phyloP scores from a whole-genome alignment of 352 stramenopile genomes.

The Pythium chondricola region DNA sequence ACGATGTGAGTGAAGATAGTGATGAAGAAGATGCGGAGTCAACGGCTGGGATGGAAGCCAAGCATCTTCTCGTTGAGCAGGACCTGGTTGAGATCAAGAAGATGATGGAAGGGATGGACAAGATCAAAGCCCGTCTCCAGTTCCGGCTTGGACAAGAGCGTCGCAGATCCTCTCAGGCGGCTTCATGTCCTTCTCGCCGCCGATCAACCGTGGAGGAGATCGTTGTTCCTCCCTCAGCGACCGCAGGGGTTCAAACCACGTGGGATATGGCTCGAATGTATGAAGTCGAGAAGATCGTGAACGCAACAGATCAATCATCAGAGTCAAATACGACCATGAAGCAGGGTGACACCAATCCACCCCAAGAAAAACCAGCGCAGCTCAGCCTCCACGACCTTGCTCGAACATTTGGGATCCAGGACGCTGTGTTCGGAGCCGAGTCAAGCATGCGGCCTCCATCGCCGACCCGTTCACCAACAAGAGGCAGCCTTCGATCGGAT shows the following conservation, averaged over 20 bases:
- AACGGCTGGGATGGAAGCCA: slow-evolving; percentile 7
- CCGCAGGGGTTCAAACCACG: slow-evolving; percentile 10
- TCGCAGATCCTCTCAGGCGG: background rate
- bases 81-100: slow-evolving; percentile 38
- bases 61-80: slow-evolving; percentile 26
- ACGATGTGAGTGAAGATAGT: slow-evolving; percentile 11
- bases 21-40: slow-evolving; percentile 2
- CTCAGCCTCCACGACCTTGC: slow-evolving; percentile 17
- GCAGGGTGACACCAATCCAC: background rate
- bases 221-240: background rate
- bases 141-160: slow-evolving; percentile 28
- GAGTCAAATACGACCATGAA: too few species aligned
- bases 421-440: background rate
- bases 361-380: slow-evolving; percentile 9
- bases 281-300: slow-evolving; percentile 19
- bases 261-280: slow-evolving; percentile 20
- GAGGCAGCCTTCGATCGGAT: too few species aligned
- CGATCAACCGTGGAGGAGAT: slow-evolving; percentile 16
- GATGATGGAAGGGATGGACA: slow-evolving; percentile 58
- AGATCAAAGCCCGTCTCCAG: slow-evolving; percentile 45
- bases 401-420: slow-evolving; percentile 12
- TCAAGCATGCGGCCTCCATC: background rate
- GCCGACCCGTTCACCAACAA: too few species aligned
- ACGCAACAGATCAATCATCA: background rate
- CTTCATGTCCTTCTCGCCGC: background rate